Conservation (phyloP, 371 early-diverging fungal genomes). For the Actinomucor elegans region DNA sequence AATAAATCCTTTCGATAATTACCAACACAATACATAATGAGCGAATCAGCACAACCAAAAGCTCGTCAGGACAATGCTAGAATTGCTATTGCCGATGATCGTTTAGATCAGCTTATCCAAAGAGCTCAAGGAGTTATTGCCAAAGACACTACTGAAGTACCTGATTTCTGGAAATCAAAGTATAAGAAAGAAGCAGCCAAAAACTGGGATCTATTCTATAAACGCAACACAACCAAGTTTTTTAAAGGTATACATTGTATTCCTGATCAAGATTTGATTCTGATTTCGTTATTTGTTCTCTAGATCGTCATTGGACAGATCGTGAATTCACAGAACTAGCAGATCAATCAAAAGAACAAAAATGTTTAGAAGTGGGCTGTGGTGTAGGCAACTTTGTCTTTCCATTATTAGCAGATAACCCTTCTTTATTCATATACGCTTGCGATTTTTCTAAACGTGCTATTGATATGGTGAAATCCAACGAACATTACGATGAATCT, state of each 20-base stretch:
- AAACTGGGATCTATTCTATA: conserved; percentile 91
- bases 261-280: neutral
- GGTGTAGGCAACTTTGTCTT: conserved; percentile 97
- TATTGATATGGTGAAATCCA: conserved; percentile 73
- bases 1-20: too few relatives aligned
- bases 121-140: conserved; percentile 65
- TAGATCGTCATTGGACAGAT: conserved; percentile 93
- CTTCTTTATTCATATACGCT: conserved; percentile 71
- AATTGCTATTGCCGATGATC: conserved; percentile 32
- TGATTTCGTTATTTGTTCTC: neutral
- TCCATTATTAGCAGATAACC: conserved; percentile 81
- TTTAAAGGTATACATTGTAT: conserved; percentile 62
- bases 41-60: neutral
- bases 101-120: conserved; percentile 49
- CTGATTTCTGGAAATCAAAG: conserved; percentile 79
- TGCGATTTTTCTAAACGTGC: conserved; percentile 87
- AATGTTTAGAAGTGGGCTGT: conserved; percentile 83
- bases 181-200: conserved; percentile 81
- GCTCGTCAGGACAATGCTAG: conserved; percentile 14
- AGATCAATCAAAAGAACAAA: conserved; percentile 25
- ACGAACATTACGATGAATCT: conserved; percentile 56
- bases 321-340: conserved; percentile 89
- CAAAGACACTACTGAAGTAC: conserved; percentile 64
- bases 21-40: neutral
- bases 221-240: conserved; percentile 90